Evolutionary conservation across 2,329 filamentous ascomycete genomes (phyloP).

Genomic region (Karstenula rhodostoma): DNA sequence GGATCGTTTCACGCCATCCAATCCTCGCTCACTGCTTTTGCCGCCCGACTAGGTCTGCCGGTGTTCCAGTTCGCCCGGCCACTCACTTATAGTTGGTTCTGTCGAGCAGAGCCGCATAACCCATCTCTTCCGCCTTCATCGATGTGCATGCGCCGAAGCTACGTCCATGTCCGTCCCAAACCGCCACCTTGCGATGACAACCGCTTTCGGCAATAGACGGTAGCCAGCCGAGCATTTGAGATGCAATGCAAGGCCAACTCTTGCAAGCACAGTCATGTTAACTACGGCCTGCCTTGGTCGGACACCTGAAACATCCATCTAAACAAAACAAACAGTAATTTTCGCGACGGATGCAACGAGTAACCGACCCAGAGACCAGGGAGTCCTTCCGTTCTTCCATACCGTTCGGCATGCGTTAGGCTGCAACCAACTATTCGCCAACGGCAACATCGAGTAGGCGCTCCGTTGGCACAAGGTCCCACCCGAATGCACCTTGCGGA

Average conservation of each 20-base stretch:
- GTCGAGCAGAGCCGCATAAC: constrained; percentile 31
- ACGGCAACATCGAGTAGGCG: constrained; percentile 21
- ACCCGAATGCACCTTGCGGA: constrained; percentile 24
- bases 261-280: neutral
- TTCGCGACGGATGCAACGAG: neutral
- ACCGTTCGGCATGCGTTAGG: constrained; percentile 15
- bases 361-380: neutral
- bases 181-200: constrained; percentile 1
- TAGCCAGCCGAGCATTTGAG: neutral
- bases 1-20: constrained; percentile 5
- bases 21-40: constrained; percentile 20
- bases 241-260: neutral
- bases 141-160: constrained; percentile 17
- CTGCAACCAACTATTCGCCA: constrained; percentile 13
- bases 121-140: constrained; percentile 19
- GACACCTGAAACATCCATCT: neutral
- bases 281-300: neutral
- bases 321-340: neutral
- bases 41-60: constrained; percentile 15
- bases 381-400: constrained; percentile 8
- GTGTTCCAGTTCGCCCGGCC: constrained; percentile 20
- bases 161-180: constrained; percentile 2
- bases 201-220: neutral
- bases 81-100: constrained; percentile 24
- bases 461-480: constrained; percentile 29